These are phyloP conservation scores for Collybiopsis luxurians DNA, from an alignment of 768 basidiomycete genomes.

Conservation along the genomic window DNA sequence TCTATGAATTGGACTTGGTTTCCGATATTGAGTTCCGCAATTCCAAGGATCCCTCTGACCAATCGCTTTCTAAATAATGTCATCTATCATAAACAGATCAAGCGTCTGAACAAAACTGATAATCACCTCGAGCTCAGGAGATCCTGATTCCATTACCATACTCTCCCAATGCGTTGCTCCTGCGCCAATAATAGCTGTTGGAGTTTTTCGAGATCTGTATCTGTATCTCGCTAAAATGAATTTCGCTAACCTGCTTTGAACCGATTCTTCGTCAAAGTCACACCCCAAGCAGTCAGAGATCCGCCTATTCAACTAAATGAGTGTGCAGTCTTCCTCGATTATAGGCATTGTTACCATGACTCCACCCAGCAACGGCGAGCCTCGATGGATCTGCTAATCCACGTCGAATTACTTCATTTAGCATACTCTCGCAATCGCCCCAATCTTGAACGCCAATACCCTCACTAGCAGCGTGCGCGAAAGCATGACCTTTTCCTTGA, in stretches of 20 bases:
- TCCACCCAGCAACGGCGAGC: constrained; percentile 34
- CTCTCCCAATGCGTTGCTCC: constrained; percentile 34
- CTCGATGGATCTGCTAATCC: constrained; percentile 28
- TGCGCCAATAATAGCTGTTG: constrained; percentile 28
- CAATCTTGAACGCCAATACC: constrained; percentile 30
- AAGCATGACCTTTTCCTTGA: constrained; percentile 32
- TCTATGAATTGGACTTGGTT: constrained; percentile 27
- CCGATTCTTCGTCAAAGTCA: constrained; percentile 29
- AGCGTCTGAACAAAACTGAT: not conserved
- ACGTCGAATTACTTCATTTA: constrained; percentile 28
- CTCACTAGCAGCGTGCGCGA: constrained; percentile 25
- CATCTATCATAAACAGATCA: not conserved
- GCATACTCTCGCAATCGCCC: constrained; percentile 36
- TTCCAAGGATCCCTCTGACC: constrained; percentile 30
- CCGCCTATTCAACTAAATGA: constrained; percentile 20
- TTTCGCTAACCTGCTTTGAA: constrained; percentile 22
- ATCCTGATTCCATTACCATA: constrained; percentile 34
- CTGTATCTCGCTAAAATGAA: not conserved
- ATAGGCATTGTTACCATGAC: constrained; percentile 24
- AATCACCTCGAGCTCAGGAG: constrained; percentile 30
- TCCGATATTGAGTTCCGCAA: constrained; percentile 11
- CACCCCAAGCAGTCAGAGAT: constrained; percentile 34
- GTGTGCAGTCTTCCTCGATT: not conserved
- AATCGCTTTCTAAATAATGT: constrained; percentile 22
- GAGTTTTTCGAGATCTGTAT: too few relatives aligned